Conservation (phyloP, 2,329 filamentous ascomycete species). For the Stagonosporopsis tanaceti region DNA sequence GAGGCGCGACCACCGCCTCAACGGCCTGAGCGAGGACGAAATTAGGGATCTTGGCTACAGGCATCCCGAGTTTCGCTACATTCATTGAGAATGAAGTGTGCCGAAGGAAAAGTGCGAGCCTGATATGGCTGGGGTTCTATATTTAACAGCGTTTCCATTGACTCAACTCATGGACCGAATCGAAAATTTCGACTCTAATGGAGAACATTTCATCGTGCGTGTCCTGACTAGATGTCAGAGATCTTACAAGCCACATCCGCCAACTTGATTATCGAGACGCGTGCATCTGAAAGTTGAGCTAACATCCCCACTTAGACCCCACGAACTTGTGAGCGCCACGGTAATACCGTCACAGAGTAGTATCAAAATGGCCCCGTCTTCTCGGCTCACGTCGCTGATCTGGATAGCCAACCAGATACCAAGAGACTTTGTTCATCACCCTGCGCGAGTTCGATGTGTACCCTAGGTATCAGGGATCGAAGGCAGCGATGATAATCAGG, state of each 20-base stretch:
- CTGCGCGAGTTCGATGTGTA: too few relatives aligned
- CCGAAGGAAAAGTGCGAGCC: not conserved
- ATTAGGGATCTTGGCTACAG: slow-evolving; percentile 60
- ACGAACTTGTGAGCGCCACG: too few relatives aligned
- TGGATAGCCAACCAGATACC: too few relatives aligned
- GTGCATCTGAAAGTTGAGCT: too few relatives aligned
- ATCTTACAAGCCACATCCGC: not conserved
- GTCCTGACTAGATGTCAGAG: not conserved
- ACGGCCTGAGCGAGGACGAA: slow-evolving; percentile 59
- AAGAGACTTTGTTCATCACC: too few relatives aligned
- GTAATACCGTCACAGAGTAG: too few relatives aligned
- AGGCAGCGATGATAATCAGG: too few relatives aligned
- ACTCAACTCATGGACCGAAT: slow-evolving; percentile 20
- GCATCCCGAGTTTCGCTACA: slow-evolving; percentile 66
- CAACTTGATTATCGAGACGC: too few relatives aligned
- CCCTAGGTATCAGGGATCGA: too few relatives aligned
- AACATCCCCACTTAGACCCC: too few relatives aligned
- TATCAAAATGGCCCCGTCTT: too few relatives aligned
- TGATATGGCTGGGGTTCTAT: not conserved
- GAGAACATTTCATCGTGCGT: not conserved
- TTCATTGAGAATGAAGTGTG: slow-evolving; percentile 47
- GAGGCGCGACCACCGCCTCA: slow-evolving; percentile 59
- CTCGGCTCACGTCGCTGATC: too few relatives aligned
- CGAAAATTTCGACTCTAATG: slow-evolving; percentile 1
- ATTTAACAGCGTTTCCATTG: slow-evolving; percentile 14